phyloP scores from a whole-genome alignment of 768 basidiomycete genomes.

The Boletus sensibilis region DNA sequence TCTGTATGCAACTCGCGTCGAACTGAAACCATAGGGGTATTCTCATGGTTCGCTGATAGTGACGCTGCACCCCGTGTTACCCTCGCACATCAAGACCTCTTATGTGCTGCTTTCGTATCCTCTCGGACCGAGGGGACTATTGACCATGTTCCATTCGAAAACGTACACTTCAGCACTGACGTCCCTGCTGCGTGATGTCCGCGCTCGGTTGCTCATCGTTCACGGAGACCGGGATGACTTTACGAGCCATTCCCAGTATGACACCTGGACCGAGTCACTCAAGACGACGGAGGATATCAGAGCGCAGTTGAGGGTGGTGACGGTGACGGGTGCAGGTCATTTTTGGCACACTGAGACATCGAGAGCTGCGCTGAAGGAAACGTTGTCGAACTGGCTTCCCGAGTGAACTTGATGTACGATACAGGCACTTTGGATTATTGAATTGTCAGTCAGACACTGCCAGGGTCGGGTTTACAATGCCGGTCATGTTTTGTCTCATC shows the following conservation, averaged over 20 bases:
- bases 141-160: slow-evolving; percentile 65
- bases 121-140: slow-evolving; percentile 58
- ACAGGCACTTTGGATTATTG: background rate
- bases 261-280: slow-evolving; percentile 51
- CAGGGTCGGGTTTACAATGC: slow-evolving; percentile 7
- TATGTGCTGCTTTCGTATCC: slow-evolving; percentile 80
- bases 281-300: slow-evolving; percentile 17
- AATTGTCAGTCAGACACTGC: slow-evolving; percentile 1
- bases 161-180: slow-evolving; percentile 54
- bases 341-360: slow-evolving; percentile 56
- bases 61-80: slow-evolving; percentile 59
- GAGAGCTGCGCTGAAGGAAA: slow-evolving; percentile 19
- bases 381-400: slow-evolving; percentile 24
- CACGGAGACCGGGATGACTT: slow-evolving; percentile 75
- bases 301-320: slow-evolving; percentile 34
- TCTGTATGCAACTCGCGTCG: slow-evolving; percentile 3
- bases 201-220: slow-evolving; percentile 57
- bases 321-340: slow-evolving; percentile 54
- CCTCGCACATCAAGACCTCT: slow-evolving; percentile 49
- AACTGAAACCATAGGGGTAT: slow-evolving; percentile 59
- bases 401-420: background rate
- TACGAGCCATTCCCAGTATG: slow-evolving; percentile 54
- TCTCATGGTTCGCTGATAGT: slow-evolving; percentile 77
- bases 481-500: background rate
- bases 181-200: slow-evolving; percentile 45